A percentile compares a stretch with the other conserved stretches of the same genome.
These are phyloP conservation scores for Paramecium tetraurelia DNA, from an alignment of 73 alveolate species.

Conservation along the genomic window DNA sequence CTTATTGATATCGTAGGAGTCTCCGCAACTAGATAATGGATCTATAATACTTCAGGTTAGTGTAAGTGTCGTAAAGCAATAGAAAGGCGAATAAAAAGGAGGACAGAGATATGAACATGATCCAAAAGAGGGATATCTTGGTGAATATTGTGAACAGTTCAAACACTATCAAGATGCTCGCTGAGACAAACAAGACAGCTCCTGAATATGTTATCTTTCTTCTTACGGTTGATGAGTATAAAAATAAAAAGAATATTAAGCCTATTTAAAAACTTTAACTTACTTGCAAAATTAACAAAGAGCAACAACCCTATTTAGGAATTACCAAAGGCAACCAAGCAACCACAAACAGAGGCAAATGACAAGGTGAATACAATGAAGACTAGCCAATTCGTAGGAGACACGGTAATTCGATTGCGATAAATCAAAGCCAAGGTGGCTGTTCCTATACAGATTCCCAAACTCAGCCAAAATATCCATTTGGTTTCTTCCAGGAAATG, in stretches of 20 bases:
- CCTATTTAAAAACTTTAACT: background rate
- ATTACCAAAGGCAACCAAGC: conserved; percentile 32
- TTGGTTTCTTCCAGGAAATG: background rate
- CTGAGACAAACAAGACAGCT: background rate
- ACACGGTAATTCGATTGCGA: background rate
- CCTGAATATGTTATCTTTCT: conserved; percentile 20
- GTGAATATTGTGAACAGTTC: conserved; percentile 40
- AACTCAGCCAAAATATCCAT: conserved; percentile 35
- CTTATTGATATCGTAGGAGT: background rate
- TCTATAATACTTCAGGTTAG: background rate
- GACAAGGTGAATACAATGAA: background rate
- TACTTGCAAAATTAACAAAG: conserved; percentile 44
- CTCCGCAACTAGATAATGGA: background rate
- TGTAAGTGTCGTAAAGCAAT: conserved; percentile 2
- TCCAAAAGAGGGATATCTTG: conserved; percentile 21
- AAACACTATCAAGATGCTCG: conserved; percentile 28
- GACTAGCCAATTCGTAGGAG: background rate
- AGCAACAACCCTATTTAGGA: conserved; percentile 1
- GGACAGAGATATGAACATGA: background rate
- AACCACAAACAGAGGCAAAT: conserved; percentile 14
- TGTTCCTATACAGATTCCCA: background rate
- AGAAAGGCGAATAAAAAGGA: conserved; percentile 18
- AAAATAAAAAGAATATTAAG: conserved; percentile 25
- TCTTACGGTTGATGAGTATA: conserved; percentile 14
- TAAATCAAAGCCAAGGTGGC: conserved; percentile 5